Base-by-base conservation (phyloP, 129 eudicot species). In the Logfia minima region DNA sequence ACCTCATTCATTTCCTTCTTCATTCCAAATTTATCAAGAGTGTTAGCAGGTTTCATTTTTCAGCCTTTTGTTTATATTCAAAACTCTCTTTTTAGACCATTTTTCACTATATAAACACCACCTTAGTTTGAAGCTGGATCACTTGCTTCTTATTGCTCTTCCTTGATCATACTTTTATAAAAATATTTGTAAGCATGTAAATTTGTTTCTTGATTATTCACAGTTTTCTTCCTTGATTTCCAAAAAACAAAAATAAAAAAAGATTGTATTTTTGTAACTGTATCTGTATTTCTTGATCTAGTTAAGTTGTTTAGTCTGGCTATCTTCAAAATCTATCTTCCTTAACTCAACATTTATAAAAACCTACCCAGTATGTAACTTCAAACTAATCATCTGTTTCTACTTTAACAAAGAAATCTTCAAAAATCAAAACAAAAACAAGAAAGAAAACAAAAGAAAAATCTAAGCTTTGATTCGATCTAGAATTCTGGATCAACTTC, bases 311-410 rank as follows among this genome's bases (percentile, higher is more conserved):
- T 19, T 72, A 75, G 70, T 23, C 84, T 84, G 87, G 87, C 61
- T 26, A 66, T 76, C 45, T 71, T 48, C 51, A 63, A 68, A 8
- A 65, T 60, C 68, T 55, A 6, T 69, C 37, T 74, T 70, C 87
- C 78, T 80, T 84, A 71, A 28, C 41, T 10, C 35, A 62, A 75
- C 59, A 18, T 75, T 84, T 84, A 80, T 84, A 80, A 84, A 84
- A 84, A 84, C 11, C 75, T 55, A 13, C 82, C 70, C 72, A 84
- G 31, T 58, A 84, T 84, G 87, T 84, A 84, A 84, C 6, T 58
- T 75, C 5, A 41, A 17, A 3, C 74, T 8, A 68, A 39, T 60
- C 23, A 35, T 69, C 60, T 3, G 14, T 65, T 67, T 78, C 58
- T 10, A 37, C 32, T 2, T 4, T 51, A n/a, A 17, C 21, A 37